phyloP scores from a whole-genome alignment of 805 yeast species.

The Ogataea corticis region DNA sequence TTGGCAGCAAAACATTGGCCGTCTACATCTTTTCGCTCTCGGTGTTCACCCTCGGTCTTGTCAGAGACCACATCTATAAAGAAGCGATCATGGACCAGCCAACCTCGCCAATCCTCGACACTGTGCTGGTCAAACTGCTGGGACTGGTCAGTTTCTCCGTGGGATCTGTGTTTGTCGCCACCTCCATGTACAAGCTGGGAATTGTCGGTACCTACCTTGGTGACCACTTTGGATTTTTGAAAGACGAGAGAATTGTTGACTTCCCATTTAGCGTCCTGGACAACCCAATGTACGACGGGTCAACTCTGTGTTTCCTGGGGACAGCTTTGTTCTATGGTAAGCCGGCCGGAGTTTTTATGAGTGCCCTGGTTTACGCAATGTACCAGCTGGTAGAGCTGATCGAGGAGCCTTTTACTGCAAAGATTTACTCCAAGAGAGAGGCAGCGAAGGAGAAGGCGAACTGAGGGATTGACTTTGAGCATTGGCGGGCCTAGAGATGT shows the following conservation, averaged over 20 bases:
- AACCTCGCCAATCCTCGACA: slow-evolving; percentile 53
- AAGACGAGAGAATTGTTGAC: slow-evolving; percentile 84
- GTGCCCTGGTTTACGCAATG: slow-evolving; percentile 75
- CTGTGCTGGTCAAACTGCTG: slow-evolving; percentile 34
- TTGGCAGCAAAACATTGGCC: slow-evolving; percentile 66
- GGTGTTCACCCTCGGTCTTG: slow-evolving; percentile 82
- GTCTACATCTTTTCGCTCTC: slow-evolving; percentile 83
- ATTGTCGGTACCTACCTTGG: slow-evolving; percentile 96
- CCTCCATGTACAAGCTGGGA: slow-evolving; percentile 91
- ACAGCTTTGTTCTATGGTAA: slow-evolving; percentile 85
- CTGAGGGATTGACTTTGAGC: too few species aligned
- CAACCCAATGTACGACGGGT: slow-evolving; percentile 97
- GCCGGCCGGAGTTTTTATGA: slow-evolving; percentile 81
- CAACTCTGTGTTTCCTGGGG: slow-evolving; percentile 85
- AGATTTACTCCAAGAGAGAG: slow-evolving; percentile 77
- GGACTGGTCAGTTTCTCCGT: slow-evolving; percentile 57
- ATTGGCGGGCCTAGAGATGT: too few species aligned
- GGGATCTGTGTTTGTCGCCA: slow-evolving; percentile 79
- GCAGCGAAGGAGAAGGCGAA: slow-evolving; percentile 24
- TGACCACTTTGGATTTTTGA: slow-evolving; percentile 94
- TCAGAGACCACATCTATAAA: slow-evolving; percentile 75
- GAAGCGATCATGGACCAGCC: slow-evolving; percentile 73
- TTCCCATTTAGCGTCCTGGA: slow-evolving; percentile 91
- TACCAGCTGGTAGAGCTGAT: slow-evolving; percentile 80
- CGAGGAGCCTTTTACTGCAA: slow-evolving; percentile 96